phyloP scores from a whole-genome alignment of 2,329 filamentous ascomycete species.

The Aureobasidium leucospermi region DNA sequence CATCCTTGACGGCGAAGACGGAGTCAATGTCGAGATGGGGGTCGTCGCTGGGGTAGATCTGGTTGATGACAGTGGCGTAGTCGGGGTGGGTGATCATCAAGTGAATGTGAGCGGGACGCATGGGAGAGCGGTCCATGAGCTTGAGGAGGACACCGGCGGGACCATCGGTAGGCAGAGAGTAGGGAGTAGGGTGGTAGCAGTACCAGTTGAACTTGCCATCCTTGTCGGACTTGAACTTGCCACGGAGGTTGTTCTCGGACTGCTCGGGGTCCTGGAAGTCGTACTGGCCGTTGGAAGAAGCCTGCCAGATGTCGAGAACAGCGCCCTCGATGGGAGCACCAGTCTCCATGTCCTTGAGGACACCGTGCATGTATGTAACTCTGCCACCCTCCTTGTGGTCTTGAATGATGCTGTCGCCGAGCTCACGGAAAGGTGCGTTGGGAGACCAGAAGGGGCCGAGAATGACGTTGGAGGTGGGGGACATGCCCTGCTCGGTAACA shows the following conservation, averaged over 20 bases:
- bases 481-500: conserved; percentile 52
- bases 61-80: conserved; percentile 51
- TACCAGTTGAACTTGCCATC: conserved; percentile 67
- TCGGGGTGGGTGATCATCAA: conserved; percentile 47
- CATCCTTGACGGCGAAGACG: conserved; percentile 56
- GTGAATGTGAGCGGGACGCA: conserved; percentile 57
- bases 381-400: conserved; percentile 52
- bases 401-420: conserved; percentile 61
- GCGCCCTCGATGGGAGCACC: conserved; percentile 59
- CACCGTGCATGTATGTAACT: conserved; percentile 61
- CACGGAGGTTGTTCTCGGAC: conserved; percentile 65
- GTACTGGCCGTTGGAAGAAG: conserved; percentile 50
- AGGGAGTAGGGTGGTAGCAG: conserved; percentile 67
- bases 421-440: conserved; percentile 63
- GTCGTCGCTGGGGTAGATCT: conserved; percentile 54
- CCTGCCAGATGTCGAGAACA: conserved; percentile 73
- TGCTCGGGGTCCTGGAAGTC: conserved; percentile 69
- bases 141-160: conserved; percentile 48
- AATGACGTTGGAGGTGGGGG: conserved; percentile 67
- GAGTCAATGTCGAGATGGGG: conserved; percentile 52
- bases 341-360: conserved; percentile 57
- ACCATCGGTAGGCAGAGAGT: conserved; percentile 61
- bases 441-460: conserved; percentile 74
- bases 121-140: conserved; percentile 50
- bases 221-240: conserved; percentile 65